These are phyloP conservation scores for Cercospora sesami DNA, from an alignment of 2,329 filamentous ascomycete species.

Conservation along the genomic window DNA sequence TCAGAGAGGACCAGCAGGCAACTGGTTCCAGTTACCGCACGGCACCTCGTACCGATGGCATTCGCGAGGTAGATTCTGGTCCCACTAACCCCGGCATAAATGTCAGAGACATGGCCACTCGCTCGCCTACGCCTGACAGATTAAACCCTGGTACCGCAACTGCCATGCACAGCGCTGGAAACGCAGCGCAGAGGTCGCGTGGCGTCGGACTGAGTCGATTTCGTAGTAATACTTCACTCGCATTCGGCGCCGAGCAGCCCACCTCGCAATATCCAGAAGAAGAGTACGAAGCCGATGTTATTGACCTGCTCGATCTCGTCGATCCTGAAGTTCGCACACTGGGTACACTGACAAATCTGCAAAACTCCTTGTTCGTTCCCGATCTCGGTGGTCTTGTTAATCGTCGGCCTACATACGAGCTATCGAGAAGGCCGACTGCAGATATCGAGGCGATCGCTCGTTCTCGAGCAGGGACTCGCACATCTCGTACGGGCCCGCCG, in stretches of 20 bases:
- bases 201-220: conserved; percentile 26
- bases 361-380: conserved; percentile 84
- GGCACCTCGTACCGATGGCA: conserved; percentile 16
- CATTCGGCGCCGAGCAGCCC: conserved; percentile 17
- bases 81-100: conserved; percentile 27
- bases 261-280: conserved; percentile 20
- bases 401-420: conserved; percentile 73
- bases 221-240: conserved; percentile 23
- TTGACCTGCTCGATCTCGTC: conserved; percentile 68
- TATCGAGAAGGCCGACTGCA: conserved; percentile 54
- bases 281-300: conserved; percentile 63
- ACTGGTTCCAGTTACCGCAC: conserved; percentile 14
- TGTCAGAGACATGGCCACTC: conserved; percentile 24
- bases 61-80: conserved; percentile 20
- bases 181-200: conserved; percentile 32
- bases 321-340: conserved; percentile 82
- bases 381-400: conserved; percentile 76
- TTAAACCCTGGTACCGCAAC: conserved; percentile 19
- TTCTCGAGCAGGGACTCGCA: conserved; percentile 27
- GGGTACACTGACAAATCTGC: conserved; percentile 82
- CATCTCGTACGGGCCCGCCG: conserved; percentile 17
- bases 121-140: conserved; percentile 22
- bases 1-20: conserved; percentile 31
- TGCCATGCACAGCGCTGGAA: conserved; percentile 34
- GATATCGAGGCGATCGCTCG: conserved; percentile 24